Evolutionary conservation across 2,329 filamentous ascomycete species (phyloP), one percentile per base, ranked within the genome.

Genomic region (Alternaria ethzedia): DNA sequence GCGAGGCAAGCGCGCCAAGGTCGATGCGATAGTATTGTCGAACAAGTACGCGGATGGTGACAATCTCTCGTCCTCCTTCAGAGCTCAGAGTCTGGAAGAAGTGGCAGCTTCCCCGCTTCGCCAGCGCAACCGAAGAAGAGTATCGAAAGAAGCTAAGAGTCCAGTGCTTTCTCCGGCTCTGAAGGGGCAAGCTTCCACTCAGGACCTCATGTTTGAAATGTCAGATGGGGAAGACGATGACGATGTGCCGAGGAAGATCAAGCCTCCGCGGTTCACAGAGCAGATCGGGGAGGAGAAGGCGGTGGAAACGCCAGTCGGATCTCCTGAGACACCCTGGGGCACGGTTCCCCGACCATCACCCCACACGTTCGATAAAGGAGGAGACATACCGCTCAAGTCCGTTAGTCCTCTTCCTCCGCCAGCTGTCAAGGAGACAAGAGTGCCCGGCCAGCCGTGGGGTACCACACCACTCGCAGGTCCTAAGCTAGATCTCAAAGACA

Each of bases 161-260:
- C 88, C 88, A 64, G 83, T 85, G 0, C 85, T 87, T 55, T 92
- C 89, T 59, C 93, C 93, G 1, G 84, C 82, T 17, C 83, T 96
- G 47, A 89, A 88, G 58, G 85, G 90, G 1, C 93, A 89, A 72
- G 86, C 85, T 20, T 94, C 91, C 0, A 83, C 86, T 1, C 86
- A 85, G 41, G 94, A 97, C 70, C 85, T 97, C 58, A 97, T 97
- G 79, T 97, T 97, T 75, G 89, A 93, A 68, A 97, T 97, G 94
- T 95, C 97, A 62, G 94, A 96, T 41, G 93, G 94, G 46, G 86
- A 78, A 15, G 73, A 74, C 6, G 62, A 67, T 4, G 54, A 59
- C 6, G 63, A 56, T 11, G 9, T 45, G 6, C 11, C 51, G 2
- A 57, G 66, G 8, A 70, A 65, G 30, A 74, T 77, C 54, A 72